Percentiles rank a stretch among this genome's conserved stretches.
Evolutionary conservation across 495 filamentous ascomycete genomes (phyloP).

Genomic region (Mycothermus thermophilus): DNA sequence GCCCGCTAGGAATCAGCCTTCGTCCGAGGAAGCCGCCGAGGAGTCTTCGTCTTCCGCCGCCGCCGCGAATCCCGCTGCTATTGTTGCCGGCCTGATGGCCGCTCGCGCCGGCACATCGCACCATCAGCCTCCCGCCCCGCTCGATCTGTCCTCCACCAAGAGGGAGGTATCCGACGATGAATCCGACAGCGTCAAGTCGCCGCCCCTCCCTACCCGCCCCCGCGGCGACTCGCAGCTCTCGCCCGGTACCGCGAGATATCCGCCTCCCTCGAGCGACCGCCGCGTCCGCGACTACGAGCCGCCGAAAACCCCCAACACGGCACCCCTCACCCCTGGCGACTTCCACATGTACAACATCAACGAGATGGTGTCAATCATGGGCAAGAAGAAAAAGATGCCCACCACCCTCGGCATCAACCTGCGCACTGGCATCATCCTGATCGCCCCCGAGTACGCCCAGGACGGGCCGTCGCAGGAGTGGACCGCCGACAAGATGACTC

Average conservation of each 20-base stretch:
- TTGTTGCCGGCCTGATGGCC: slow-evolving; percentile 59
- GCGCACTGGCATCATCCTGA: slow-evolving; percentile 74
- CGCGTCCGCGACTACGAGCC: slow-evolving; percentile 14
- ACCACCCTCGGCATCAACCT: slow-evolving; percentile 85
- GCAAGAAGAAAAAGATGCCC: slow-evolving; percentile 94
- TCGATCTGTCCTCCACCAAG: slow-evolving; percentile 10
- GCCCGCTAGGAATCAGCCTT: slow-evolving; percentile 18
- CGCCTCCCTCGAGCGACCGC: slow-evolving; percentile 4
- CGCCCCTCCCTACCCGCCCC: slow-evolving; percentile 55
- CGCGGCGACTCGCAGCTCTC: slow-evolving; percentile 45
- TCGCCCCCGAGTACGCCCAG: slow-evolving; percentile 66
- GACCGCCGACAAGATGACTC: slow-evolving; percentile 80
- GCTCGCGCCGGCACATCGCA: slow-evolving; percentile 22
- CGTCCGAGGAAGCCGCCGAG: slow-evolving; percentile 7
- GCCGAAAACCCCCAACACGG: slow-evolving; percentile 15
- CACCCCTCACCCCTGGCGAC: slow-evolving; percentile 50
- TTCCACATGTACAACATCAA: slow-evolving; percentile 93
- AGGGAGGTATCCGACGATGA: slow-evolving; percentile 17
- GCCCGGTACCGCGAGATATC: too few species aligned
- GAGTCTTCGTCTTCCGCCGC: slow-evolving; percentile 12
- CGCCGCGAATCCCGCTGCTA: slow-evolving; percentile 51
- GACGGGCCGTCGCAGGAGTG: slow-evolving; percentile 82
- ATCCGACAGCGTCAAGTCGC: slow-evolving; percentile 20
- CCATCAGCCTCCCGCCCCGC: slow-evolving; percentile 12
- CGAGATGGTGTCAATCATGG: slow-evolving; percentile 88